Conservation (phyloP, 371 early-diverging fungal species). For the Circinella umbellata region DNA sequence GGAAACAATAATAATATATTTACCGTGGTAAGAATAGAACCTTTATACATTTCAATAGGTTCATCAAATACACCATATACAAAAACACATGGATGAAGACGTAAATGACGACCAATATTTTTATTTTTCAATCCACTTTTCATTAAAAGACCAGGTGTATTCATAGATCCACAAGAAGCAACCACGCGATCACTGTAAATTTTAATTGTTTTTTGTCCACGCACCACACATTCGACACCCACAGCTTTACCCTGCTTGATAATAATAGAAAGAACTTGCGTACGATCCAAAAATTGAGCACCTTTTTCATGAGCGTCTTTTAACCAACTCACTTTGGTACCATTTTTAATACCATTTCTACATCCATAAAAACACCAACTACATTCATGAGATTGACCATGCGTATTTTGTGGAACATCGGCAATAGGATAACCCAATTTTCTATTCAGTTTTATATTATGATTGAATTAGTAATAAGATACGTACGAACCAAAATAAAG, state of each 20-base stretch:
- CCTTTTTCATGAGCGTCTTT: conserved; percentile 66
- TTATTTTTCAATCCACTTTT: conserved; percentile 67
- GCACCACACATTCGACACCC: conserved; percentile 49
- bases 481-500: too few species aligned
- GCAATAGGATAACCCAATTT: conserved; percentile 57
- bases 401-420: conserved; percentile 67
- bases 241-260: conserved; percentile 41
- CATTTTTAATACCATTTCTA: conserved; percentile 70
- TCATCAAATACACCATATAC: conserved; percentile 57
- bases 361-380: conserved; percentile 73
- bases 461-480: background rate
- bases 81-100: conserved; percentile 63
- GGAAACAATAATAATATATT: background rate
- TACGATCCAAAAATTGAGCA: conserved; percentile 60
- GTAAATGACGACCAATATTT: conserved; percentile 64
- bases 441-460: conserved; percentile 18
- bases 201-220: conserved; percentile 8
- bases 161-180: conserved; percentile 64
- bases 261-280: conserved; percentile 57
- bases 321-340: conserved; percentile 68
- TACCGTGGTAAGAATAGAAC: conserved; percentile 59
- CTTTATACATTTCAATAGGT: conserved; percentile 50
- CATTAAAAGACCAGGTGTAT: conserved; percentile 65
- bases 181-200: conserved; percentile 60
- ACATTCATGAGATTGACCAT: conserved; percentile 56